phyloP scores from a whole-genome alignment of 2,329 filamentous ascomycete species.

The Beauveria medogensis region DNA sequence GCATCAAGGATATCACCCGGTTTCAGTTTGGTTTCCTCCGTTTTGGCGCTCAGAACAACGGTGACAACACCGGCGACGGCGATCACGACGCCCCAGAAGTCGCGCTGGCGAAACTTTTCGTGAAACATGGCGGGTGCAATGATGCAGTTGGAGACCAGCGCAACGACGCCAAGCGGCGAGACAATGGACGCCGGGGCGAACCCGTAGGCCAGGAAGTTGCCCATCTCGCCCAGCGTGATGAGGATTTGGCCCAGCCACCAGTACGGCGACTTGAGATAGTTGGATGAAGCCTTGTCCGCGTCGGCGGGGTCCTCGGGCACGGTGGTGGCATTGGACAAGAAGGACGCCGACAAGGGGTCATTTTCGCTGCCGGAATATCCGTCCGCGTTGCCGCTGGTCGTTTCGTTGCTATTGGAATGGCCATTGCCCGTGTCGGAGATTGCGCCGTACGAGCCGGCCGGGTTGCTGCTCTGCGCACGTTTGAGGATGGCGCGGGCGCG shows the following conservation, averaged over 20 bases:
- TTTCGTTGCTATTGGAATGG: constrained; percentile 16
- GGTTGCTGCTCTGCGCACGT: constrained; percentile 27
- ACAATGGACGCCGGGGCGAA: constrained; percentile 98
- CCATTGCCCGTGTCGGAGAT: constrained; percentile 14
- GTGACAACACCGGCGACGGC: constrained; percentile 83
- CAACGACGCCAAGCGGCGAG: constrained; percentile 92
- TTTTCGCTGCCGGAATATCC: constrained; percentile 32
- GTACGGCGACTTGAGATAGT: constrained; percentile 83
- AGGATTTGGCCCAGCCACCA: constrained; percentile 95
- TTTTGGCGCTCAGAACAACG: constrained; percentile 84
- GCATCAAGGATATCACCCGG: constrained; percentile 84
- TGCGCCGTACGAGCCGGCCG: constrained; percentile 27
- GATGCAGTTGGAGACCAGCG: constrained; percentile 90
- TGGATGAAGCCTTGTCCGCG: constrained; percentile 41
- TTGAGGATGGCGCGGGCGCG: constrained; percentile 47
- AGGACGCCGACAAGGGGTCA: constrained; percentile 44
- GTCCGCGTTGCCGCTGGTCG: constrained; percentile 25
- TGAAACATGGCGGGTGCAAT: constrained; percentile 93
- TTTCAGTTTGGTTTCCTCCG: constrained; percentile 82
- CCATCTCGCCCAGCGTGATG: constrained; percentile 87
- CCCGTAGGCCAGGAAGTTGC: constrained; percentile 94
- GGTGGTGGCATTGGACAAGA: constrained; percentile 30
- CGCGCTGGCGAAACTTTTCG: constrained; percentile 75
- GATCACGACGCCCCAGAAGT: constrained; percentile 81
- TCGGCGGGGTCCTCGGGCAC: constrained; percentile 20